These are phyloP conservation scores for Xylaria acuta DNA, from an alignment of 495 filamentous ascomycete species.

Conservation along the genomic window DNA sequence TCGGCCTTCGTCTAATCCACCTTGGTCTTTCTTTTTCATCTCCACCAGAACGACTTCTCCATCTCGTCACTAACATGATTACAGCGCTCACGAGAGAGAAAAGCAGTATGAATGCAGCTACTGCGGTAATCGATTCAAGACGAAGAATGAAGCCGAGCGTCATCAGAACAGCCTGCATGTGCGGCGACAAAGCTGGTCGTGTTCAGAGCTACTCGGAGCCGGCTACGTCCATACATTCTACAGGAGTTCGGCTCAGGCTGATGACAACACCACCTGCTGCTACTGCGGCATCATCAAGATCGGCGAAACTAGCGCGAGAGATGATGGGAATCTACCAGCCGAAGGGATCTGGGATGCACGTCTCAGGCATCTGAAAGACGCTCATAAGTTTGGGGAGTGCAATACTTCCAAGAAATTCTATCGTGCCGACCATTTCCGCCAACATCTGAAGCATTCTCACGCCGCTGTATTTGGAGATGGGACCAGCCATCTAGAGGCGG, in stretches of 20 bases:
- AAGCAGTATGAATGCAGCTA: conserved; percentile 94
- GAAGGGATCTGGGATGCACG: conserved; percentile 66
- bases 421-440: conserved; percentile 95
- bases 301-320: background rate
- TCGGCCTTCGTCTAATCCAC: background rate
- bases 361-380: conserved; percentile 81
- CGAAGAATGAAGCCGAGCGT: conserved; percentile 97
- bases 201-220: background rate
- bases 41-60: background rate
- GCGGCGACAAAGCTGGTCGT: background rate
- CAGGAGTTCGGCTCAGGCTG: background rate
- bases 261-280: background rate
- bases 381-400: conserved; percentile 97
- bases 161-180: conserved; percentile 68
- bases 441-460: conserved; percentile 98
- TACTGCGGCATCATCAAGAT: background rate
- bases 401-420: conserved; percentile 98
- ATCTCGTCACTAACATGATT: background rate
- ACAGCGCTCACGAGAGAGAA: conserved; percentile 51
- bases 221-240: background rate
- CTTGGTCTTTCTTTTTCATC: background rate
- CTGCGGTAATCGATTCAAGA: conserved; percentile 96
- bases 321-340: background rate
- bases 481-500: background rate
- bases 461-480: conserved; percentile 43